These are phyloP conservation scores for Colletotrichum brevisporum DNA, from an alignment of 2,329 filamentous ascomycete genomes.

Conservation along the genomic window DNA sequence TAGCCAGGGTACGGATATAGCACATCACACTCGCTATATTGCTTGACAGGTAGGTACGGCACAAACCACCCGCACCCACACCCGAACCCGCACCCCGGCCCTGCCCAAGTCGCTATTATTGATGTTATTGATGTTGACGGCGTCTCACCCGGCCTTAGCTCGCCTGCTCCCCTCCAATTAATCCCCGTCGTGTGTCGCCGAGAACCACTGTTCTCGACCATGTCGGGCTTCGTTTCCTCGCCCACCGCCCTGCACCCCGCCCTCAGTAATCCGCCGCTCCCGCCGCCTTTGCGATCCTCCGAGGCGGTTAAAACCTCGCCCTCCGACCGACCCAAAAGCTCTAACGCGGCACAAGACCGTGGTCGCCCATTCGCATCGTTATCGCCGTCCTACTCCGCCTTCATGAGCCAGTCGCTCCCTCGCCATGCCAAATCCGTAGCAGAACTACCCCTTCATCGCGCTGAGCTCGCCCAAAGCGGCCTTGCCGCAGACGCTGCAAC, in stretches of 20 bases:
- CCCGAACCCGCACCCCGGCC: too few relatives aligned
- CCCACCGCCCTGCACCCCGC: slow-evolving; percentile 66
- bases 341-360: slow-evolving; percentile 40
- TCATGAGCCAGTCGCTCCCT: slow-evolving; percentile 37
- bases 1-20: not conserved
- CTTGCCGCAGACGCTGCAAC: slow-evolving; percentile 33
- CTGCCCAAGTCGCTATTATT: slow-evolving; percentile 7
- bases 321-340: slow-evolving; percentile 45
- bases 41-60: too few relatives aligned
- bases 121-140: not conserved
- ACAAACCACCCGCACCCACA: not conserved
- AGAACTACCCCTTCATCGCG: slow-evolving; percentile 15
- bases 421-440: slow-evolving; percentile 40
- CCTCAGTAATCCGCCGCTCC: slow-evolving; percentile 54
- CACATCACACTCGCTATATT: too few relatives aligned
- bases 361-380: slow-evolving; percentile 36
- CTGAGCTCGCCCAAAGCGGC: slow-evolving; percentile 25
- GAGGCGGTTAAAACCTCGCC: slow-evolving; percentile 47
- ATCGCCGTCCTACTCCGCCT: slow-evolving; percentile 35
- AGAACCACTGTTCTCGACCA: slow-evolving; percentile 37
- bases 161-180: slow-evolving; percentile 13
- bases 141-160: slow-evolving; percentile 19
- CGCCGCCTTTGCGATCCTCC: slow-evolving; percentile 40
- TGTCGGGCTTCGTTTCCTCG: slow-evolving; percentile 56
- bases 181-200: slow-evolving; percentile 21